These are phyloP conservation scores for Cicer judaicum DNA, from an alignment of 306 rosid genomes.

Conservation along the genomic window DNA sequence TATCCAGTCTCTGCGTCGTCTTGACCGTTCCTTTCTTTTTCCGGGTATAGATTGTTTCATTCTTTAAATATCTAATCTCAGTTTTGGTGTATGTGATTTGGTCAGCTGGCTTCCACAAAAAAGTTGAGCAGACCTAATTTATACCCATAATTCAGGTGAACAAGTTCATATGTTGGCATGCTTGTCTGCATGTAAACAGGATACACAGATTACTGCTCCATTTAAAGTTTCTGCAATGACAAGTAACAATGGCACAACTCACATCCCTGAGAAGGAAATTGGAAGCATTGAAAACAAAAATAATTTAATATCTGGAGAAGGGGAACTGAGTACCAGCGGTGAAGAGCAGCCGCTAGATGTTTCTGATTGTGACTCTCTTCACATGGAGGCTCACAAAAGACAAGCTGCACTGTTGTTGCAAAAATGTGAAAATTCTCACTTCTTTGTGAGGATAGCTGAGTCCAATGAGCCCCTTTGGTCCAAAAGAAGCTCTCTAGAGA, in stretches of 20 bases:
- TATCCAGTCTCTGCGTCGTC: slow-evolving; percentile 64
- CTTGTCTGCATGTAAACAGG: slow-evolving; percentile 89
- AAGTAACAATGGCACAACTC: slow-evolving; percentile 68
- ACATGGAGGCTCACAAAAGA: slow-evolving; percentile 71
- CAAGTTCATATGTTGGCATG: slow-evolving; percentile 91
- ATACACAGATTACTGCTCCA: slow-evolving; percentile 74
- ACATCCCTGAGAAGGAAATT: slow-evolving; percentile 60
- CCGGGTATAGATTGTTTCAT: slow-evolving; percentile 69
- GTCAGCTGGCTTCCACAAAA: slow-evolving; percentile 48
- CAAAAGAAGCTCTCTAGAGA: slow-evolving; percentile 52
- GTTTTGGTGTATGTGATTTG: slow-evolving; percentile 42
- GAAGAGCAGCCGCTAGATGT: slow-evolving; percentile 55
- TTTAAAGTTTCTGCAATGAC: slow-evolving; percentile 74
- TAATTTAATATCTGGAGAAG: slow-evolving; percentile 49
- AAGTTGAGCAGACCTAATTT: slow-evolving; percentile 56
- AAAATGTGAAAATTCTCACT: slow-evolving; percentile 83
- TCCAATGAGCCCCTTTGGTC: slow-evolving; percentile 83
- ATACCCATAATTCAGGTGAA: slow-evolving; percentile 76
- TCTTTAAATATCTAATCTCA: slow-evolving; percentile 42
- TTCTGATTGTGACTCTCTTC: slow-evolving; percentile 64
- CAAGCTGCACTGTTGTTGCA: slow-evolving; percentile 68
- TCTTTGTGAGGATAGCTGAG: slow-evolving; percentile 91
- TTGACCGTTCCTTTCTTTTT: slow-evolving; percentile 86
- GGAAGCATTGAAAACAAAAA: slow-evolving; percentile 54
- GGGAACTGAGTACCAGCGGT: slow-evolving; percentile 52